A percentile compares a stretch with the other conserved stretches of the same genome.
Conservation (phyloP, 1,139 yeast species). For the Geotrichum klebahnii region DNA sequence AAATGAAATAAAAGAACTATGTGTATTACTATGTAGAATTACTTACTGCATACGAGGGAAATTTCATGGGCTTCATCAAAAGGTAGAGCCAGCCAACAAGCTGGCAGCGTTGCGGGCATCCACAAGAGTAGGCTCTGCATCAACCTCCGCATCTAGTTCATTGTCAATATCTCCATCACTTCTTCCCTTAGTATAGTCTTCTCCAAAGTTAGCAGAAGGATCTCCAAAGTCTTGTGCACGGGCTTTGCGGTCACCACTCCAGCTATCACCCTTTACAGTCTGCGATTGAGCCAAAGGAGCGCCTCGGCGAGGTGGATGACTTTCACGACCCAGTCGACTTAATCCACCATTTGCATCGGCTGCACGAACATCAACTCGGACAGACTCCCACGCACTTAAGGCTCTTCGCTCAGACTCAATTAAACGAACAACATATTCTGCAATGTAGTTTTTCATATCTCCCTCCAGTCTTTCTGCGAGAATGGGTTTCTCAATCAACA, state of each 20-base stretch:
- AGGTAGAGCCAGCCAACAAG: slow-evolving; percentile 70
- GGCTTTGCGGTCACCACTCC: slow-evolving; percentile 48
- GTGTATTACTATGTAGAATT: too few species aligned
- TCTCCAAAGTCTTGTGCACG: slow-evolving; percentile 41
- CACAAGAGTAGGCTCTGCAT: slow-evolving; percentile 41
- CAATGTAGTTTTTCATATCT: slow-evolving; percentile 53
- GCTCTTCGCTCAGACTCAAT: slow-evolving; percentile 86
- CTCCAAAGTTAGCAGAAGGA: slow-evolving; percentile 21
- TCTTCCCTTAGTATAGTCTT: slow-evolving; percentile 18
- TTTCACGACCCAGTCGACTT: slow-evolving; percentile 75
- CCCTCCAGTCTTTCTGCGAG: slow-evolving; percentile 54
- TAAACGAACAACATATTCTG: slow-evolving; percentile 60
- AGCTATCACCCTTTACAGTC: slow-evolving; percentile 58
- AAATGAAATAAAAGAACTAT: too few species aligned
- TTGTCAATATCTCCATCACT: slow-evolving; percentile 23
- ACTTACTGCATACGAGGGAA: not conserved
- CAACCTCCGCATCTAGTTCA: slow-evolving; percentile 27
- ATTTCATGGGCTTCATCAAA: slow-evolving; percentile 38
- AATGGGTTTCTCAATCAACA: slow-evolving; percentile 67
- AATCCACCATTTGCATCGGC: slow-evolving; percentile 80
- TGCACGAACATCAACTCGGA: slow-evolving; percentile 67
- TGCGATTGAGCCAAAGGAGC: slow-evolving; percentile 41
- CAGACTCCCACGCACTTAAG: slow-evolving; percentile 67
- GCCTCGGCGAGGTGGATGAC: slow-evolving; percentile 40
- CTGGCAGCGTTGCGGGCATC: slow-evolving; percentile 84